These are phyloP conservation scores for Neopestalotiopsis sp. DNA, from an alignment of 2,329 filamentous ascomycete genomes.

Conservation along the genomic window DNA sequence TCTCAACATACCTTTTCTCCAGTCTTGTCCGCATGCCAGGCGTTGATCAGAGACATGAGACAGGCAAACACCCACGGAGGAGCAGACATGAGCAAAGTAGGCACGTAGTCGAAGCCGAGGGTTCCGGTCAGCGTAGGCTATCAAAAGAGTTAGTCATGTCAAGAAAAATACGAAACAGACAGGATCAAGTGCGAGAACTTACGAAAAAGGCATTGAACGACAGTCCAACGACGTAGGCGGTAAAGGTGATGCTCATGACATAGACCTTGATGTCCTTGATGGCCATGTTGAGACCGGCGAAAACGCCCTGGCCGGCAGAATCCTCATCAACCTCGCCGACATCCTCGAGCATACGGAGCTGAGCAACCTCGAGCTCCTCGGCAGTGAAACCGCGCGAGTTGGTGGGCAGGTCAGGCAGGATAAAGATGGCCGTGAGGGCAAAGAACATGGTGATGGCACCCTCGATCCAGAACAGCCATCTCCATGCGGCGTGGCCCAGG, in stretches of 20 bases:
- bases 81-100: conserved; percentile 59
- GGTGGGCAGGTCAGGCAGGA: conserved; percentile 59
- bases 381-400: conserved; percentile 64
- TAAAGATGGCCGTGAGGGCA: conserved; percentile 50
- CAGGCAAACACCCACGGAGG: conserved; percentile 65
- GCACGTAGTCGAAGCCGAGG: conserved; percentile 56
- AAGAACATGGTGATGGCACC: conserved; percentile 56
- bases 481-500: conserved; percentile 60
- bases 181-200: conserved; percentile 24
- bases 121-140: conserved; percentile 57
- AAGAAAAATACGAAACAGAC: background rate
- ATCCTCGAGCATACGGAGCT: conserved; percentile 61
- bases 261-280: conserved; percentile 67
- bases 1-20: conserved; percentile 51
- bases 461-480: conserved; percentile 60
- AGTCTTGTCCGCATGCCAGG: conserved; percentile 60
- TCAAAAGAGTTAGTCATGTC: conserved; percentile 3
- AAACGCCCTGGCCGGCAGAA: conserved; percentile 51
- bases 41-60: conserved; percentile 58
- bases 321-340: conserved; percentile 62
- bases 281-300: conserved; percentile 62
- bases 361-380: conserved; percentile 60
- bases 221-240: conserved; percentile 62
- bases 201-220: conserved; percentile 65
- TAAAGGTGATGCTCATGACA: conserved; percentile 66